phyloP scores from a whole-genome alignment of 176 grass and related monocot species.

The Eremochloa ophiuroides region DNA sequence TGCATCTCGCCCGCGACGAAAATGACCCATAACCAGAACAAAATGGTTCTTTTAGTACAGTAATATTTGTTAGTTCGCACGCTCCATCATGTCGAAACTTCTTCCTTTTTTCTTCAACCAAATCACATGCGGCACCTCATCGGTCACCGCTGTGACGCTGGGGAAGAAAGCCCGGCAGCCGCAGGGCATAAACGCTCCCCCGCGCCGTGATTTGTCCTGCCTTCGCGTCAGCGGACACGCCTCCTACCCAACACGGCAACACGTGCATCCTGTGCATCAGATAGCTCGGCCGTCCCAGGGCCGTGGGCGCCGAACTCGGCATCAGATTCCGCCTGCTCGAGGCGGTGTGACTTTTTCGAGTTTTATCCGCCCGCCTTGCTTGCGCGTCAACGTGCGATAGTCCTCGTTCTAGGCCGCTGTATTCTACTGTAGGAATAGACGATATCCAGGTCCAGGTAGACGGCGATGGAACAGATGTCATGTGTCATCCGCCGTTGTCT shows the following conservation, averaged over 20 bases:
- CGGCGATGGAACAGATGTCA: neutral
- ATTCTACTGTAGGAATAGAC: too few species aligned
- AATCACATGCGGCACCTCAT: too few species aligned
- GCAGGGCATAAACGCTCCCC: too few species aligned
- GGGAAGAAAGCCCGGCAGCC: too few species aligned
- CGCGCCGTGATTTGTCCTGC: too few species aligned
- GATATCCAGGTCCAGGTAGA: too few species aligned
- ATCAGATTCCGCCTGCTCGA: neutral
- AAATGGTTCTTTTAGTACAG: conserved; percentile 24
- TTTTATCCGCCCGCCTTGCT: neutral
- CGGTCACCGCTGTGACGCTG: too few species aligned
- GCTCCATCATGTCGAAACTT: neutral
- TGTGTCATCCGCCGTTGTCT: neutral
- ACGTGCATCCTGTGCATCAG: too few species aligned
- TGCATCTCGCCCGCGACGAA: neutral
- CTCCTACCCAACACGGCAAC: too few species aligned
- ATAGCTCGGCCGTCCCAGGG: neutral
- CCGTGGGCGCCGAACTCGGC: neutral
- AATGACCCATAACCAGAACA: conserved; percentile 18
- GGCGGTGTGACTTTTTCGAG: neutral
- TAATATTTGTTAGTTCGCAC: neutral
- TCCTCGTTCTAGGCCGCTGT: too few species aligned
- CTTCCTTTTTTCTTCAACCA: neutral
- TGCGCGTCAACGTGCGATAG: too few species aligned
- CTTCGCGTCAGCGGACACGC: too few species aligned